A percentile compares a stretch with the other conserved stretches of the same genome.
These are phyloP conservation scores for Citrus cavaleriei DNA, from an alignment of 345 rosid species.

Conservation along the genomic window DNA sequence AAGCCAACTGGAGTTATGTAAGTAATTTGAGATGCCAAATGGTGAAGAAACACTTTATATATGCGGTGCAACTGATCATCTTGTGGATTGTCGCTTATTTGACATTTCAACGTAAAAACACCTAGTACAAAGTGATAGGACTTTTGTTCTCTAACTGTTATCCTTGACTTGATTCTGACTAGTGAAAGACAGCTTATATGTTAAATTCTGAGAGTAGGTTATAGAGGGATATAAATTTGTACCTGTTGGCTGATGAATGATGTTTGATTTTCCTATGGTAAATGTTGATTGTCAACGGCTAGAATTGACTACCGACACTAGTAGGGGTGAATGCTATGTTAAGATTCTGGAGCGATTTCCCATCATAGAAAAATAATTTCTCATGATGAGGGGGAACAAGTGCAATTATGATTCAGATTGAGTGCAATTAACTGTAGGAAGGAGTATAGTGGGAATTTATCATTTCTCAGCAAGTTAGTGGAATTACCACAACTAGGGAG, in stretches of 20 bases:
- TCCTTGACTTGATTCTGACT: background rate
- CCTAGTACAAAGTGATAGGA: background rate
- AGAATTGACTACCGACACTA: background rate
- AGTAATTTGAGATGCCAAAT: conserved; percentile 23
- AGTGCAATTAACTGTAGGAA: background rate
- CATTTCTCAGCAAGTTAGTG: background rate
- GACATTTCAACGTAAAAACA: background rate
- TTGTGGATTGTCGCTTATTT: background rate
- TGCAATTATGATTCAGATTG: background rate
- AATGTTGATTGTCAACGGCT: background rate
- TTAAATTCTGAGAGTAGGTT: background rate
- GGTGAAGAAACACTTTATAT: background rate
- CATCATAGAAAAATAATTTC: background rate
- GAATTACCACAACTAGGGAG: background rate
- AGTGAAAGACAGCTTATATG: background rate
- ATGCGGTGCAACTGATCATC: background rate
- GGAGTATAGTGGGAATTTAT: background rate
- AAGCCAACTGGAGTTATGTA: conserved; percentile 92
- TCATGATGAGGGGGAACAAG: background rate
- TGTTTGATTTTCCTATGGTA: background rate
- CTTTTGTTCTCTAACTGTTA: background rate
- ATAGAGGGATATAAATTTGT: background rate
- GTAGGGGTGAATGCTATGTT: background rate
- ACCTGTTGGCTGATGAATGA: background rate
- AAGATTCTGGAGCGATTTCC: background rate